phyloP scores from a whole-genome alignment of 1,284 basidiomycete genomes.

The Lentinula novae-zelandiae region DNA sequence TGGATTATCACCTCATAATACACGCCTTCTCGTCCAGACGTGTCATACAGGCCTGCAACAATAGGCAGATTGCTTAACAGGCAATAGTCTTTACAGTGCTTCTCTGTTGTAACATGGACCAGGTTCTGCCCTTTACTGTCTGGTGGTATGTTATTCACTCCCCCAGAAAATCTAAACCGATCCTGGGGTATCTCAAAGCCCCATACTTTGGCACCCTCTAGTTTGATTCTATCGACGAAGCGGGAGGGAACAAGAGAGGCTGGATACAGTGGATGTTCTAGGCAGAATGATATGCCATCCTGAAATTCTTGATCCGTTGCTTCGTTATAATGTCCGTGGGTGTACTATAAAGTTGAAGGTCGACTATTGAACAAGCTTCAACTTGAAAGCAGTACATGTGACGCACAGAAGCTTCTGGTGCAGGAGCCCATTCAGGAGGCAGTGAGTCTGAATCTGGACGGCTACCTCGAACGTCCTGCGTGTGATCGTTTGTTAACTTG shows the following conservation, averaged over 20 bases:
- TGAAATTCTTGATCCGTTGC: conserved; percentile 50
- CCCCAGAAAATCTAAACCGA: conserved; percentile 33
- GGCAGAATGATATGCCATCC: conserved; percentile 48
- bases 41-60: conserved; percentile 55
- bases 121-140: conserved; percentile 33
- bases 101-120: conserved; percentile 36
- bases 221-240: conserved; percentile 43
- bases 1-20: conserved; percentile 61
- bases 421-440: conserved; percentile 49
- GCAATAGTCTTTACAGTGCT: conserved; percentile 45
- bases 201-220: conserved; percentile 47
- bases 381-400: conserved; percentile 12
- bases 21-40: conserved; percentile 47
- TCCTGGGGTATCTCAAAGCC: conserved; percentile 36
- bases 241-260: conserved; percentile 46
- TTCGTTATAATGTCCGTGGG: conserved; percentile 46
- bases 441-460: not conserved
- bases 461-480: not conserved
- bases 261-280: conserved; percentile 30
- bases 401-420: conserved; percentile 38
- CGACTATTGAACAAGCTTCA: not conserved
- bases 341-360: conserved; percentile 28
- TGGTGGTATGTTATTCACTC: conserved; percentile 26
- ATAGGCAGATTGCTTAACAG: conserved; percentile 61
- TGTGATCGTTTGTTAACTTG: not conserved